Evolutionary conservation across 441 rosid species (phyloP), one percentile per base, ranked within the genome.

Genomic region (Brassica balearica): DNA sequence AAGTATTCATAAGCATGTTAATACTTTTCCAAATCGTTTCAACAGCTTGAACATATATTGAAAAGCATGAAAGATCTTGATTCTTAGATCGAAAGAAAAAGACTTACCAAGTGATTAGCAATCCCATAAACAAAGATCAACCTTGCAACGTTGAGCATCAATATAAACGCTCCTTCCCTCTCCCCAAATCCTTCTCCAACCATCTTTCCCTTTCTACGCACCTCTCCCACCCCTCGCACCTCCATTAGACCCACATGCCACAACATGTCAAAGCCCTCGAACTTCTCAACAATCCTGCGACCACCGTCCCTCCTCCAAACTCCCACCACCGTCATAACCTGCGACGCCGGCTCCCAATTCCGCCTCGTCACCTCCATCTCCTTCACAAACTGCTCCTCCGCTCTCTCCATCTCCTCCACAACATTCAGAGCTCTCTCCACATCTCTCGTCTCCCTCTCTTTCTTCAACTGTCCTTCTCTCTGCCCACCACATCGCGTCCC

Each of bases 91-190:
- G 43, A 36, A 7, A 36, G 43, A 36, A 36, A 8, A 36, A 36
- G 43, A 36, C 10, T 87, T 83, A 93, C 99, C 87, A 92, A 77
- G 63, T 85, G 93, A 73, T 80, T 81, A 23, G 88, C 74, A 77
- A 96, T 85, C 68, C 91, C 85, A 73, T 85, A 90, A 79, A 91
- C 41, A 36, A 14, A 91, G 86, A 91, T 76, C 88, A 91, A 69
- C 43, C 88, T 96, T n/a, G 86, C 92, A 27, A 90, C 6, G 48
- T 60, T 81, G 59, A 94, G 51, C 19, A 84, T 11, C 23, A 74
- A 19, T 64, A 94, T 83, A 84, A 96, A 80, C 41, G 41, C 34
- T 34, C 38, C 8, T 34, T 34, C 38, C 38, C 38, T 34, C 38
- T 34, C 38, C 38, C 0, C 38, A 34, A 34, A 2, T 41, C 34